These are phyloP conservation scores for Gleditsia sinensis DNA, from an alignment of 306 rosid genomes.

Conservation along the genomic window DNA sequence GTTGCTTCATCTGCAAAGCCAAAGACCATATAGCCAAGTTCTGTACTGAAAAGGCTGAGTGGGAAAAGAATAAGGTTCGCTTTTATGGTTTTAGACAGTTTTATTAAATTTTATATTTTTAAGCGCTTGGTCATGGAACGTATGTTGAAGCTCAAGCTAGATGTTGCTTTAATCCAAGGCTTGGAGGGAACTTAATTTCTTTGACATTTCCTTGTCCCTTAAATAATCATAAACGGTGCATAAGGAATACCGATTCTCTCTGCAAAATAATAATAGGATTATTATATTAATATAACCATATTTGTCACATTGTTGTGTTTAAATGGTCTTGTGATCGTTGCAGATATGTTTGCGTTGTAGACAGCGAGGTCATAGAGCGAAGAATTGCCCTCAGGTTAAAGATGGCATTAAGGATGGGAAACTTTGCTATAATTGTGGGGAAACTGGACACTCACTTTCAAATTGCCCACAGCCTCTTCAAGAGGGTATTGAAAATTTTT, in stretches of 20 bases:
- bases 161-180: background rate
- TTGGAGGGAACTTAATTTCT: background rate
- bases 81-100: background rate
- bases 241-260: background rate
- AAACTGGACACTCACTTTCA: constrained; percentile 73
- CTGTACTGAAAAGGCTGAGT: constrained; percentile 66
- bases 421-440: constrained; percentile 87
- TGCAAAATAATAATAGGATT: background rate
- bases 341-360: constrained; percentile 93
- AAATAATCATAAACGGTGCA: background rate
- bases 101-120: background rate
- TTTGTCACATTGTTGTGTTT: background rate
- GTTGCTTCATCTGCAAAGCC: constrained; percentile 79
- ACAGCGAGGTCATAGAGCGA: constrained; percentile 78
- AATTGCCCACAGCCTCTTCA: constrained; percentile 63
- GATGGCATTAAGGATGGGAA: constrained; percentile 49
- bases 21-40: constrained; percentile 79
- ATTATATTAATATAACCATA: background rate
- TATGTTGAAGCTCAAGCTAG: background rate
- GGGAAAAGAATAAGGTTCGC: constrained; percentile 69
- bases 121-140: background rate
- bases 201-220: background rate
- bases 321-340: constrained; percentile 17
- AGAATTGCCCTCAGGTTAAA: constrained; percentile 71
- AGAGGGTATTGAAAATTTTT: constrained; percentile 54